These are phyloP conservation scores for Diospyros lotus DNA, from an alignment of 148 eudicot species.

Conservation along the genomic window DNA sequence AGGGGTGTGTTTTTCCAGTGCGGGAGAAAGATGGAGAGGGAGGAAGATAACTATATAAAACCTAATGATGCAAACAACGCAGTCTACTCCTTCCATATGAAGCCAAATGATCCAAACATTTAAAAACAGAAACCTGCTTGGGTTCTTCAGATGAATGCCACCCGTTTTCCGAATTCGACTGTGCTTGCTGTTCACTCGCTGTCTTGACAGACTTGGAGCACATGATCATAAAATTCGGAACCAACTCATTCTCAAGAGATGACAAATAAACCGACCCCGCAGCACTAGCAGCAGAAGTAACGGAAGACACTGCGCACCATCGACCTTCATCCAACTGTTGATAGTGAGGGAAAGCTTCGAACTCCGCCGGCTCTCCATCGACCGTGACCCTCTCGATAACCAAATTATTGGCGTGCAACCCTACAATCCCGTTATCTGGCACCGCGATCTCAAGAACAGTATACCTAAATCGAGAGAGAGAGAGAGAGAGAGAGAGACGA, in stretches of 20 bases:
- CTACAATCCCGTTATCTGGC: slow-evolving; percentile 85
- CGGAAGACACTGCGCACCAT: slow-evolving; percentile 96
- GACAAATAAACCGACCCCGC: slow-evolving; percentile 88
- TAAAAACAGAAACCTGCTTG: slow-evolving; percentile 55
- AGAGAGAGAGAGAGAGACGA: too few relatives aligned
- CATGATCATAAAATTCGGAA: slow-evolving; percentile 90
- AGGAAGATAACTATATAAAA: too few relatives aligned
- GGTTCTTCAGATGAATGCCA: slow-evolving; percentile 43
- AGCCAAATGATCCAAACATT: not conserved
- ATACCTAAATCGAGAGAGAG: slow-evolving; percentile 44
- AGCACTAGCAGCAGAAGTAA: slow-evolving; percentile 90
- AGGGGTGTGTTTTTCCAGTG: too few relatives aligned
- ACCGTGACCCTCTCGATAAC: slow-evolving; percentile 82
- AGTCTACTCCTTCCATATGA: not conserved
- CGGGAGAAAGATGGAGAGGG: too few relatives aligned
- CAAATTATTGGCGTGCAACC: slow-evolving; percentile 93
- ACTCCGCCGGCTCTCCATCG: slow-evolving; percentile 80
- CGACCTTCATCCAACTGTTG: slow-evolving; percentile 70
- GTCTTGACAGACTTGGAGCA: slow-evolving; percentile 51
- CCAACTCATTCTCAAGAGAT: slow-evolving; percentile 77
- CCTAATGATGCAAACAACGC: too few relatives aligned
- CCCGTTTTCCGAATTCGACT: slow-evolving; percentile 46
- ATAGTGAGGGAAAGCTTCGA: slow-evolving; percentile 86
- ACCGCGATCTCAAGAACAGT: slow-evolving; percentile 79
- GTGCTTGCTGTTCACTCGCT: slow-evolving; percentile 34